Base-by-base conservation (phyloP, 2,329 filamentous ascomycete species). In the Zalaria obscura region DNA sequence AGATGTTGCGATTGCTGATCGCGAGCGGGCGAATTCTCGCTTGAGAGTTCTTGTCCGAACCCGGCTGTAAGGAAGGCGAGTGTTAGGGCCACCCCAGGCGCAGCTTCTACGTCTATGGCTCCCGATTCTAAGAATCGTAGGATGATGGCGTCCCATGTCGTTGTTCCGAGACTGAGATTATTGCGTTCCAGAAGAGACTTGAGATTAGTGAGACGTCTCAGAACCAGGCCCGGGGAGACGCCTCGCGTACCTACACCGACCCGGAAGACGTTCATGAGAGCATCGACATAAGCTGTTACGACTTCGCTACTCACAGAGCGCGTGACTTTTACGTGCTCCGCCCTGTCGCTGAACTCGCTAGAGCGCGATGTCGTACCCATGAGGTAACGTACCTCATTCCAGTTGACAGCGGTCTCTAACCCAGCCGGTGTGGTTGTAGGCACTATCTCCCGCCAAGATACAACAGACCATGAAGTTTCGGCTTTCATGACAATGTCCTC, bases 291-390 rank as follows among this genome's bases (percentile, higher is more conserved):
- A 4, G 71, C 69, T 40, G 67, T 60, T 26, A 78, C 64, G 7
- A 78, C 66, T 55, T 80, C 76, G 35, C 64, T 63, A 50, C 73
- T 78, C 49, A 80, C 67, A 0, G 70, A 76, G 39, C 62, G 56
- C 32, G 56, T 55, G 6, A 65, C 60, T 11, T 39, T 45, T 10
- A 36, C 35, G 33, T 52, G 50, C 28, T 43, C 18, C 41, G 46
- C 25, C 32, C 41, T 51, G 7, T 7, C 7, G 7, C 7, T 32
- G n/a, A n/a, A n/a, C 7, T 32, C n/a, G n/a, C 29, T n/a, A 32
- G 7, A 32, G 7, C 7, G 7, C 7, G 29, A 7, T 29, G 27
- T 40, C 25, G 10, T 25, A 18, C 5, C 38, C 26, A 33, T 35
- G 27, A 32, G 26, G 35, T 51, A 55, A 46, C 47, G 56, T 42